Base-by-base conservation (phyloP, 164 flowering plant species). In the Annona squamosa region DNA sequence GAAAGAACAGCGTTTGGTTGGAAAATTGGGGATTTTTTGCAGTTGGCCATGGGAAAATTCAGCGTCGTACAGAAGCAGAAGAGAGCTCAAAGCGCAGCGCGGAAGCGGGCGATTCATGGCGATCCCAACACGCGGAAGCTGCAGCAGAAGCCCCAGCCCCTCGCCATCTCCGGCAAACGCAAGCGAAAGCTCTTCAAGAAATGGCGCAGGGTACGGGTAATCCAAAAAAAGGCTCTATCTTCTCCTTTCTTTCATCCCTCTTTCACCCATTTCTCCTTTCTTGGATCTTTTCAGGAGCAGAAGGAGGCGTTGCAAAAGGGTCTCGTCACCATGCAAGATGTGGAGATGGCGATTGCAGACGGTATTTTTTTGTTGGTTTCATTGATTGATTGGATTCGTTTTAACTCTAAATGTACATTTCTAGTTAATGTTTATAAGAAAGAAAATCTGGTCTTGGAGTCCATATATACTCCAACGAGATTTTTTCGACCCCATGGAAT, bases 81-180 rank as follows among this genome's bases (percentile, higher is more conserved):
- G 78, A 77, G 97, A 77, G 86, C 87, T 3, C 71, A 45, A 9
- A 70, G 59, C 9, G 79, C 85, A 4, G 84, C 84, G n/a, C 82
- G 74, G 45, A 94, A 90, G 83, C 79, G 99, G 62, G 74, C 75
- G 10, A 45, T 73, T 44, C 88, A 89, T 66, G 99, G 98, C 1
- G 98, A 95, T n/a, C 94, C 99, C 2, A 1, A 4, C 41, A 83
- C 91, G 7, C 77, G 79, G 2, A 95, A 89, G 83, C 91, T 95
- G 61, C 90, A 85, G 83, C 75, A 48, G 76, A 90, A 75, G 77
- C 69, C 86, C 1, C 91, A 85, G 48, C 79, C 84, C 0, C 42
- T 67, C 65, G 73, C 94, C 16, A 65, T 91, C 76, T 93, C 99
- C 48, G 96, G 98, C 77, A 95, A 95, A 81, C 94, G 98, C 73